Conservation (phyloP, 345 rosid species). For the Camelina sativa region DNA sequence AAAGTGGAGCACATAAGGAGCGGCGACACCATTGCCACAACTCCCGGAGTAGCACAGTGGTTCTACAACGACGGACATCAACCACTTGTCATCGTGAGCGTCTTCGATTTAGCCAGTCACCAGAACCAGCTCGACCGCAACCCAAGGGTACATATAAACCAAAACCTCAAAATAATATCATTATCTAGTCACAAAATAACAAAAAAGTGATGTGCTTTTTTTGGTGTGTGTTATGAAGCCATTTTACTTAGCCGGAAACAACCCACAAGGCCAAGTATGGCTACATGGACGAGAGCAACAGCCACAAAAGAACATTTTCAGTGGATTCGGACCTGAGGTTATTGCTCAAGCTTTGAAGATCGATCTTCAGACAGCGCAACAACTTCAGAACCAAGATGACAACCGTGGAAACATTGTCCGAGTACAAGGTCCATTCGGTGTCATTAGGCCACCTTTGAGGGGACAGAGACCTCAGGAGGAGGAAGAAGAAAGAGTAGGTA, state of each 20-base stretch:
- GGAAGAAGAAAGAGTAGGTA: conserved; percentile 20
- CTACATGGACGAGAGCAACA: conserved; percentile 26
- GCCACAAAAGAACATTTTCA: conserved; percentile 45
- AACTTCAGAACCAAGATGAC: conserved; percentile 51
- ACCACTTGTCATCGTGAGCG: conserved; percentile 49
- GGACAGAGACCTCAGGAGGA: conserved; percentile 23
- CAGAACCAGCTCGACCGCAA: conserved; percentile 63
- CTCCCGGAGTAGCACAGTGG: conserved; percentile 66
- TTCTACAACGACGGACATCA: conserved; percentile 58
- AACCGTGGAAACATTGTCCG: conserved; percentile 61
- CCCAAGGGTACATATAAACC: conserved; percentile 56
- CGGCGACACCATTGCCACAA: conserved; percentile 60
- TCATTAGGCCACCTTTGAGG: conserved; percentile 53
- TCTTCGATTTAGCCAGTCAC: conserved; percentile 50
- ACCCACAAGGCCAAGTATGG: conserved; percentile 50
- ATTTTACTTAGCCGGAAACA: conserved; percentile 68
- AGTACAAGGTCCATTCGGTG: conserved; percentile 48
- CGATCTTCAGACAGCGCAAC: conserved; percentile 42
- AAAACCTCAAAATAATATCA: not conserved
- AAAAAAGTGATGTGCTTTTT: not conserved
- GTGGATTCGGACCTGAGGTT: conserved; percentile 49
- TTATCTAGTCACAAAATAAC: not conserved
- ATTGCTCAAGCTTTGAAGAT: conserved; percentile 61
- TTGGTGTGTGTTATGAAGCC: conserved; percentile 37
- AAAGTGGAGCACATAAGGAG: conserved; percentile 52